Percentiles rank a stretch among this genome's conserved stretches.
Evolutionary conservation across 2,329 filamentous ascomycete genomes (phyloP).

Genomic region (Pezicula rhizophila): DNA sequence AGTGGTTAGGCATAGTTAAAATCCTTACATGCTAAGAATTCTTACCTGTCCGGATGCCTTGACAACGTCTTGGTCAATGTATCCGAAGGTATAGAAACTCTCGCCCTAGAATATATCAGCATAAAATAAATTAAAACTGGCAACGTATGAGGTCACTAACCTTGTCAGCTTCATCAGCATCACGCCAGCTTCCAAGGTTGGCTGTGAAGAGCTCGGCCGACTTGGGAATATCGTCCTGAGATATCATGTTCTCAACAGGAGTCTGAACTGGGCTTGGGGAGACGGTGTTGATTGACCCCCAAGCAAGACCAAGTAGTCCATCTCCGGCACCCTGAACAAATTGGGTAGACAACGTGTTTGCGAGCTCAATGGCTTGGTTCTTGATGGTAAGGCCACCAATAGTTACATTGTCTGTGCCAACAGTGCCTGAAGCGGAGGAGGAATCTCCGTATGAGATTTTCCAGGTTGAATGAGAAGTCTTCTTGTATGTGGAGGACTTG

Average conservation of each 20-base stretch:
- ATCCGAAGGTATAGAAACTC: slow-evolving; percentile 70
- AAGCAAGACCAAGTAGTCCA: slow-evolving; percentile 63
- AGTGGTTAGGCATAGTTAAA: no score
- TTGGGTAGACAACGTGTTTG: slow-evolving; percentile 49
- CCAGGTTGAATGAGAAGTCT: slow-evolving; percentile 46
- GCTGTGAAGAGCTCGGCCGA: slow-evolving; percentile 50
- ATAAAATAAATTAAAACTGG: no score
- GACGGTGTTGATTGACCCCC: slow-evolving; percentile 58
- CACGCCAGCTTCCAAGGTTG: slow-evolving; percentile 48
- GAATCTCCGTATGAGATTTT: slow-evolving; percentile 63
- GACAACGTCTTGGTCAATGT: slow-evolving; percentile 59
- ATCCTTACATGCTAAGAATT: no score
- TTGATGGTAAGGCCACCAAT: slow-evolving; percentile 57
- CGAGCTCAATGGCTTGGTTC: slow-evolving; percentile 59
- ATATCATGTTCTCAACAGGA: slow-evolving; percentile 65
- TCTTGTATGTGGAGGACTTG: slow-evolving; percentile 56
- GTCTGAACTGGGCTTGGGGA: slow-evolving; percentile 48
- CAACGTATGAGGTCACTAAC: no score
- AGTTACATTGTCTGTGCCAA: slow-evolving; percentile 56
- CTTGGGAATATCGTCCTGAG: slow-evolving; percentile 44
- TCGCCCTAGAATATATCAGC: slow-evolving; percentile 17
- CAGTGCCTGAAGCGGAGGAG: slow-evolving; percentile 58
- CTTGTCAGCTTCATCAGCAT: slow-evolving; percentile 34
- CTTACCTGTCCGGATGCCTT: slow-evolving; percentile 35
- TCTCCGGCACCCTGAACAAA: slow-evolving; percentile 53